phyloP scores from a whole-genome alignment of 441 rosid genomes.

The Metrosideros polymorpha region DNA sequence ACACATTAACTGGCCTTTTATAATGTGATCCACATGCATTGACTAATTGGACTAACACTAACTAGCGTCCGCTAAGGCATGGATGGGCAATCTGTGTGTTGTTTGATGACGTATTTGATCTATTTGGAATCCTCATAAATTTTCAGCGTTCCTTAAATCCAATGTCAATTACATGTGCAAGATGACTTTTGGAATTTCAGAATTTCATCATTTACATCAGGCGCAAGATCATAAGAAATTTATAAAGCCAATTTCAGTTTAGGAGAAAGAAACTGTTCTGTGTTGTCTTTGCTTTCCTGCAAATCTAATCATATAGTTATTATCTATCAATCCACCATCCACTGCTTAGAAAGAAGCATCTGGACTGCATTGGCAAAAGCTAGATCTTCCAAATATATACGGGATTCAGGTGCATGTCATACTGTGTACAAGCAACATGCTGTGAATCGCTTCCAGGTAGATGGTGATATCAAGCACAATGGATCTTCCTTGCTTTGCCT shows the following conservation, averaged over 20 bases:
- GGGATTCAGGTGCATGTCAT: constrained; percentile 3
- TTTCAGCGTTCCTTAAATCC: neutral
- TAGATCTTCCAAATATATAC: neutral
- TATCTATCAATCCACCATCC: neutral
- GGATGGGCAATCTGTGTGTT: neutral
- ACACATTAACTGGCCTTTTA: neutral
- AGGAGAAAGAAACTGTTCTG: neutral
- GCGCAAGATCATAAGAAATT: neutral
- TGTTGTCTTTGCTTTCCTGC: neutral
- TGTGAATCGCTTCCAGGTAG: constrained; percentile 80
- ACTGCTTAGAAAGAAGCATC: neutral
- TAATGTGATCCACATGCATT: neutral
- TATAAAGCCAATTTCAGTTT: neutral
- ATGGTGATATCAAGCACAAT: constrained; percentile 37
- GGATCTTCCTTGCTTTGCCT: constrained; percentile 49
- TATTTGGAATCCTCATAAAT: neutral
- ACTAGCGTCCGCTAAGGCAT: neutral
- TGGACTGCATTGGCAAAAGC: neutral
- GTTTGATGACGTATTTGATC: neutral
- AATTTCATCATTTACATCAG: neutral
- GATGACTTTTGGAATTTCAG: neutral
- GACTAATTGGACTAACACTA: neutral
- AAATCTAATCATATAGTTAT: neutral
- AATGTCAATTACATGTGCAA: neutral
- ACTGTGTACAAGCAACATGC: constrained; percentile 62